phyloP scores from a whole-genome alignment of 345 rosid species.

The Heritiera littoralis region DNA sequence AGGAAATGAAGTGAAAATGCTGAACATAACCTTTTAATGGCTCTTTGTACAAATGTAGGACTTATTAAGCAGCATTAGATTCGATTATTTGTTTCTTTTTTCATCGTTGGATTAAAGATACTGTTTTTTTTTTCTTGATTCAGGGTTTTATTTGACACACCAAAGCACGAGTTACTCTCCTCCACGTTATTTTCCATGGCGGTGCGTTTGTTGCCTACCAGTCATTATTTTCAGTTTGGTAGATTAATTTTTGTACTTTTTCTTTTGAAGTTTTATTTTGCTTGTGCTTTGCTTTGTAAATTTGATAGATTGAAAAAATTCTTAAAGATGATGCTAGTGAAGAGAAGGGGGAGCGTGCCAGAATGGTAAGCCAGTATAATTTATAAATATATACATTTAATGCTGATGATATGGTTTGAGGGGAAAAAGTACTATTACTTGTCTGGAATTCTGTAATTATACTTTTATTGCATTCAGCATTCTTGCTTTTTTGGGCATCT shows the following conservation, averaged over 20 bases:
- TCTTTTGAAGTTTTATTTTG: background rate
- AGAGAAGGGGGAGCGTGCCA: constrained; percentile 95
- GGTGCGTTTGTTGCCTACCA: constrained; percentile 26
- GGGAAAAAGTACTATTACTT: background rate
- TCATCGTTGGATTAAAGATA: background rate
- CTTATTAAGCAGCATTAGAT: background rate
- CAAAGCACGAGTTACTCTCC: constrained; percentile 9
- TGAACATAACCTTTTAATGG: background rate
- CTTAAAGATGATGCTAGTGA: constrained; percentile 90
- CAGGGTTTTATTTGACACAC: constrained; percentile 28
- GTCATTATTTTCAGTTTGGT: background rate
- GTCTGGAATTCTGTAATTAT: background rate
- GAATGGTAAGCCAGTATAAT: constrained; percentile 59
- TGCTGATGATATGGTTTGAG: background rate
- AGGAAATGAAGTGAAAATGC: background rate
- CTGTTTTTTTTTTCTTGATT: background rate
- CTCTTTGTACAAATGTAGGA: background rate
- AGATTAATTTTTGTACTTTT: constrained; percentile 11
- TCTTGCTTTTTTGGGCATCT: background rate
- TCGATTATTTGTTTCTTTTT: background rate
- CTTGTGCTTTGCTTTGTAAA: constrained; percentile 16
- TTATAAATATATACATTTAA: background rate
- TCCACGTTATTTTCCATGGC: constrained; percentile 24
- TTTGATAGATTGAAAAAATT: constrained; percentile 60
- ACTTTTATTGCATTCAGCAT: background rate